phyloP scores from a whole-genome alignment of 805 yeast species.

The Sugiyamaella lignohabitans region DNA sequence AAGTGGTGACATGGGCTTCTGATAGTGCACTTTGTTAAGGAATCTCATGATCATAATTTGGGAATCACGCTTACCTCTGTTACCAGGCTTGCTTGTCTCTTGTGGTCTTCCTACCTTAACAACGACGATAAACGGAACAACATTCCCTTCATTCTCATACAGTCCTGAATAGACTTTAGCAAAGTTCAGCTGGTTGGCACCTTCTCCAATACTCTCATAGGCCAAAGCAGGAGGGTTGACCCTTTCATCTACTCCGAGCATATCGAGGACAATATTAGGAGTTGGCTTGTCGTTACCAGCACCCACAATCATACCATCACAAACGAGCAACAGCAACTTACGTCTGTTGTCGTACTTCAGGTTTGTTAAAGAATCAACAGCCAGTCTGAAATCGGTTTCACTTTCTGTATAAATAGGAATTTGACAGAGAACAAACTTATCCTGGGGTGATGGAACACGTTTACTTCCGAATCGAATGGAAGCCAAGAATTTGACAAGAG shows the following conservation, averaged over 20 bases:
- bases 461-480: conserved; percentile 35
- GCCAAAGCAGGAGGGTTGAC: conserved; percentile 47
- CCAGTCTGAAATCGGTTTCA: conserved; percentile 47
- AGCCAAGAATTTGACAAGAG: conserved; percentile 35
- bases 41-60: conserved; percentile 53
- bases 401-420: conserved; percentile 50
- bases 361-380: conserved; percentile 52
- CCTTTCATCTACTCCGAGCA: conserved; percentile 40
- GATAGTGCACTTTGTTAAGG: conserved; percentile 52
- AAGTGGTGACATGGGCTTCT: conserved; percentile 52
- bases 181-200: conserved; percentile 51
- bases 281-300: conserved; percentile 53
- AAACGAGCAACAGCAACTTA: conserved; percentile 48
- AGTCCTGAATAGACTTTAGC: conserved; percentile 60
- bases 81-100: conserved; percentile 49
- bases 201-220: conserved; percentile 56
- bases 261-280: conserved; percentile 46
- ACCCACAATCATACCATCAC: conserved; percentile 58
- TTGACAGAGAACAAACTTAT: conserved; percentile 38
- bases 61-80: conserved; percentile 61
- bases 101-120: conserved; percentile 53
- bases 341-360: conserved; percentile 52
- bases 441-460: conserved; percentile 34
- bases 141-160: conserved; percentile 48
- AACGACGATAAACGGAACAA: conserved; percentile 47